These are phyloP conservation scores for Neoarthrinium moseri DNA, from an alignment of 2,329 filamentous ascomycete genomes.

Conservation along the genomic window DNA sequence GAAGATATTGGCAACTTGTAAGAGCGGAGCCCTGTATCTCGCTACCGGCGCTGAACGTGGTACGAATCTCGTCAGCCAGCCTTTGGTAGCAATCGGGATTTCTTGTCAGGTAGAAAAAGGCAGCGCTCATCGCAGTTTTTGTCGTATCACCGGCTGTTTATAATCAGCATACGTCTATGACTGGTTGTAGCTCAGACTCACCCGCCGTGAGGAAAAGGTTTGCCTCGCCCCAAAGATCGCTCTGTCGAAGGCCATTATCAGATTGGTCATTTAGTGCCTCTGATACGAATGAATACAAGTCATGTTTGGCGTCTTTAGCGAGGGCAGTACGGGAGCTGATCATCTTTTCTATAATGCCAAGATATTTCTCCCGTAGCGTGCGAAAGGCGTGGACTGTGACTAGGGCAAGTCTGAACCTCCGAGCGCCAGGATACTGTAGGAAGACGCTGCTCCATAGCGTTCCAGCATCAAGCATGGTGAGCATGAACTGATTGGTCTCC, in stretches of 20 bases:
- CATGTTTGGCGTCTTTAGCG: slow-evolving; percentile 6
- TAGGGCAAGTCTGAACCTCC: neutral
- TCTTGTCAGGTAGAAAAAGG: slow-evolving; percentile 32
- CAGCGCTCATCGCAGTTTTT: slow-evolving; percentile 26
- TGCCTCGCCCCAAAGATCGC: slow-evolving; percentile 4
- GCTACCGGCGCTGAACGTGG: slow-evolving; percentile 27
- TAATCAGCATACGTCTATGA: too few relatives aligned
- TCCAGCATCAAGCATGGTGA: slow-evolving; percentile 9
- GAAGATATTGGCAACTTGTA: slow-evolving; percentile 36
- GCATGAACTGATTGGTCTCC: slow-evolving; percentile 14
- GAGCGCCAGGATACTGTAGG: slow-evolving; percentile 10
- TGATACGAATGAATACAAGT: slow-evolving; percentile 14
- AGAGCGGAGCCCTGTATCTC: slow-evolving; percentile 28
- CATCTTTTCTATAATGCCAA: slow-evolving; percentile 5
- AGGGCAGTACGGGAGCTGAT: slow-evolving; percentile 4
- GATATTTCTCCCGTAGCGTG: slow-evolving; percentile 1
- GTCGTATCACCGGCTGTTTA: slow-evolving; percentile 27
- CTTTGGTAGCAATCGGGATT: slow-evolving; percentile 24
- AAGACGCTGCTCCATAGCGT: slow-evolving; percentile 14
- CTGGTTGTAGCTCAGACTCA: too few relatives aligned
- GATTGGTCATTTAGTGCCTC: slow-evolving; percentile 2
- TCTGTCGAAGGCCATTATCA: neutral
- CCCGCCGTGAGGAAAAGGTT: slow-evolving; percentile 7
- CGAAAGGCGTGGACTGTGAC: slow-evolving; percentile 6
- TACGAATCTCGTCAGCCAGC: slow-evolving; percentile 28